phyloP scores from a whole-genome alignment of 2,329 filamentous ascomycete species.

The Arthroderma uncinatum region DNA sequence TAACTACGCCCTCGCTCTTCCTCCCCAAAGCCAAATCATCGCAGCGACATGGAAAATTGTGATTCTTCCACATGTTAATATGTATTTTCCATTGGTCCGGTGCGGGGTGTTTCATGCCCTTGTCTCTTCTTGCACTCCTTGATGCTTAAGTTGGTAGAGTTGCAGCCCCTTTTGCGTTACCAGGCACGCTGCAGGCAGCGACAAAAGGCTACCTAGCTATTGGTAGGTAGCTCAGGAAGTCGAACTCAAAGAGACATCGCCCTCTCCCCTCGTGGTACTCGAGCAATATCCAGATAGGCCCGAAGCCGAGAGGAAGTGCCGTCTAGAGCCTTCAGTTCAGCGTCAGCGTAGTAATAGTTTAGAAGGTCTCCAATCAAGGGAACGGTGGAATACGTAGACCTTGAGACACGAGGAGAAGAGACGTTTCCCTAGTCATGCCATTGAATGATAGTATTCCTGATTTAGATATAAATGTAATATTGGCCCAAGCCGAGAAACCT shows the following conservation, averaged over 20 bases:
- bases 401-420: no score
- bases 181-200: neutral
- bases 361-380: no score
- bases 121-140: neutral
- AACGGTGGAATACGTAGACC: no score
- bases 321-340: no score
- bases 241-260: neutral
- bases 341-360: no score
- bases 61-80: neutral
- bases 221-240: neutral
- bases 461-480: no score
- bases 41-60: neutral
- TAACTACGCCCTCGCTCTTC: neutral
- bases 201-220: neutral
- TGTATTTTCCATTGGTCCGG: neutral
- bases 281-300: neutral
- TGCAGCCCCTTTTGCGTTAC: neutral
- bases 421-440: no score
- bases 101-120: neutral
- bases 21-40: neutral
- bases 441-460: no score
- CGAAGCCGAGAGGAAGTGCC: neutral
- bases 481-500: no score
- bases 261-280: neutral
- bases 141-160: neutral